Evolutionary conservation across 257 asterid species (phyloP).

Genomic region (Gentiana straminea): DNA sequence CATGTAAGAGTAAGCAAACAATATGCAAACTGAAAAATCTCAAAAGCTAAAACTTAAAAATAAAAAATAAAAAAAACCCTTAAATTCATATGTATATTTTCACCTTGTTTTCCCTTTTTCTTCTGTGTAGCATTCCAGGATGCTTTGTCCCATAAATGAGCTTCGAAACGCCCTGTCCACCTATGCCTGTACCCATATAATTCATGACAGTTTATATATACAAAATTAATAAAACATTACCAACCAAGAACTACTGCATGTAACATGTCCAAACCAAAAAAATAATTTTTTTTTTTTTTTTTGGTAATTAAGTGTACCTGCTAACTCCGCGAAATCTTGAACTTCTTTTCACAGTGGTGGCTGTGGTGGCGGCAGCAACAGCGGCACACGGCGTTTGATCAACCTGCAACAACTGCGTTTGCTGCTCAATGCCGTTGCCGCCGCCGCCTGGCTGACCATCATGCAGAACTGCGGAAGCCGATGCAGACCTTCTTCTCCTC

Average conservation of each 20-base stretch:
- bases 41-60: neutral
- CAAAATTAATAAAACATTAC: neutral
- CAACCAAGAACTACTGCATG: too few species aligned
- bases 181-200: constrained; percentile 36
- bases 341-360: constrained; percentile 44
- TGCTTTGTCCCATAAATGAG: constrained; percentile 85
- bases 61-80: neutral
- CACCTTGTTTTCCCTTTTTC: constrained; percentile 85
- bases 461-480: constrained; percentile 12
- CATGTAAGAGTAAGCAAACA: constrained; percentile 10
- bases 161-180: constrained; percentile 81
- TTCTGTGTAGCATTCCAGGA: constrained; percentile 79
- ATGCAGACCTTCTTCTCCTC: constrained; percentile 48
- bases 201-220: neutral
- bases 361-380: constrained; percentile 2
- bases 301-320: constrained; percentile 22
- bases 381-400: constrained; percentile 17
- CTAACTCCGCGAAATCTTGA: constrained; percentile 84
- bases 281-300: too few species aligned
- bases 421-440: constrained; percentile 8
- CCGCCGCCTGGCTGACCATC: constrained; percentile 1
- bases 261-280: neutral
- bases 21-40: neutral
- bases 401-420: constrained; percentile 15
- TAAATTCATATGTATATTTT: too few species aligned